These are phyloP conservation scores for Vaccinium darrowii DNA, from an alignment of 148 eudicot genomes.

Conservation along the genomic window DNA sequence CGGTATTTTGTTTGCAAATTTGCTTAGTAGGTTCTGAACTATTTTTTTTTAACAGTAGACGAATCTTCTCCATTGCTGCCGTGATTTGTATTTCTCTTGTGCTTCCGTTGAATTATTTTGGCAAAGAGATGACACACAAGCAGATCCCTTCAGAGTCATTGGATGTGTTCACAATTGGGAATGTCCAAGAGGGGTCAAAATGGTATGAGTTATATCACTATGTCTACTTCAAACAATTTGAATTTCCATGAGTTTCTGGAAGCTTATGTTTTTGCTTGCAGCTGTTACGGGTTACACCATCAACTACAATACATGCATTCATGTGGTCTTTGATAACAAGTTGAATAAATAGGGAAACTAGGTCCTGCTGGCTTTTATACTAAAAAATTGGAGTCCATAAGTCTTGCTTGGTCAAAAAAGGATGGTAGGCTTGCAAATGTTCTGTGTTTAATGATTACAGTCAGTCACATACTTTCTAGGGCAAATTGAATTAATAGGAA, in stretches of 20 bases:
- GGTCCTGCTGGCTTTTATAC: background rate
- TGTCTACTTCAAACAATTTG: background rate
- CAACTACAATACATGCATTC: background rate
- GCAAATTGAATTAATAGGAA: background rate
- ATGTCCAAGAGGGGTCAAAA: conserved; percentile 64
- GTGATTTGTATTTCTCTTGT: conserved; percentile 66
- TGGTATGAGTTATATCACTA: conserved; percentile 48
- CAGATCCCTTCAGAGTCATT: conserved; percentile 47
- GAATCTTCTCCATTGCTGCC: conserved; percentile 77
- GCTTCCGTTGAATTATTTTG: conserved; percentile 88
- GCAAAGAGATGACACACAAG: conserved; percentile 51
- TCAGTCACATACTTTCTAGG: background rate
- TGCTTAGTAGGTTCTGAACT: conserved; percentile 9
- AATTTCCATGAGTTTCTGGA: background rate
- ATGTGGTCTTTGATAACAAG: background rate
- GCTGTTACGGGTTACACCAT: background rate
- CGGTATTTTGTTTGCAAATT: background rate
- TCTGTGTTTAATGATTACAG: no score
- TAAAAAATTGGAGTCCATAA: background rate
- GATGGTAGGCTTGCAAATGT: background rate
- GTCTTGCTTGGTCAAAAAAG: background rate
- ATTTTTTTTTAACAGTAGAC: conserved; percentile 60
- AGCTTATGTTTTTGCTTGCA: background rate
- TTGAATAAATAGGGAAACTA: background rate
- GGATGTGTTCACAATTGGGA: conserved; percentile 70